phyloP scores from a whole-genome alignment of 768 basidiomycete species.

The Pleurotus giganteus region DNA sequence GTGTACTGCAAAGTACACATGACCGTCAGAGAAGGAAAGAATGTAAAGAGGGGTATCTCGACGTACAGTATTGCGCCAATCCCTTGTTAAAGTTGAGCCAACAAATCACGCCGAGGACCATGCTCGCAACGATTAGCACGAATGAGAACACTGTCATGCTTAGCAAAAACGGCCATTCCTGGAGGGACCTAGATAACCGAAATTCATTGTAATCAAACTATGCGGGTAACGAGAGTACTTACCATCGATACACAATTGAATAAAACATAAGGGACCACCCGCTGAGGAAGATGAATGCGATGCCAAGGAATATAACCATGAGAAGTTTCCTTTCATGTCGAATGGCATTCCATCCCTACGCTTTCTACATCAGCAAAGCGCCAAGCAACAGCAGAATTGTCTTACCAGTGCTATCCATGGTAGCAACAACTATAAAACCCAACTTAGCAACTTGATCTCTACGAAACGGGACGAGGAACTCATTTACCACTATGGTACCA shows the following conservation, averaged over 20 bases:
- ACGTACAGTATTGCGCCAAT: slow-evolving; percentile 53
- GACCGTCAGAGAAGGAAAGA: slow-evolving; percentile 14
- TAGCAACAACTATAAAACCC: slow-evolving; percentile 34
- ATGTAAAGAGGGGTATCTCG: neutral
- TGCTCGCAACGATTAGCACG: slow-evolving; percentile 37
- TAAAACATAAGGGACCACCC: slow-evolving; percentile 47
- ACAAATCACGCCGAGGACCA: slow-evolving; percentile 46
- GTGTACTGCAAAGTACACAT: slow-evolving; percentile 27
- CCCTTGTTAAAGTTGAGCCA: slow-evolving; percentile 54
- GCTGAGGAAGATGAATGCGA: slow-evolving; percentile 33
- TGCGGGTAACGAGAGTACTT: slow-evolving; percentile 10
- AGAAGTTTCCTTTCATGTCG: slow-evolving; percentile 39
- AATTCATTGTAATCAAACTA: neutral
- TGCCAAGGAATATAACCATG: slow-evolving; percentile 42
- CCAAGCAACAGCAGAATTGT: neutral
- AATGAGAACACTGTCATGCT: slow-evolving; percentile 44
- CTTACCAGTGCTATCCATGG: slow-evolving; percentile 54
- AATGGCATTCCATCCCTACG: slow-evolving; percentile 55
- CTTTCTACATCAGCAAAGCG: neutral
- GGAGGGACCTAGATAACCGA: slow-evolving; percentile 37
- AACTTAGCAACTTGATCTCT: neutral
- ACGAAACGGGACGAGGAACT: neutral
- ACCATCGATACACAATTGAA: slow-evolving; percentile 44
- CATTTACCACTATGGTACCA: slow-evolving; percentile 40
- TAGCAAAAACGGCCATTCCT: slow-evolving; percentile 49